phyloP scores from a whole-genome alignment of 2,329 filamentous ascomycete genomes.

The Plectosphaerella cucumerina region DNA sequence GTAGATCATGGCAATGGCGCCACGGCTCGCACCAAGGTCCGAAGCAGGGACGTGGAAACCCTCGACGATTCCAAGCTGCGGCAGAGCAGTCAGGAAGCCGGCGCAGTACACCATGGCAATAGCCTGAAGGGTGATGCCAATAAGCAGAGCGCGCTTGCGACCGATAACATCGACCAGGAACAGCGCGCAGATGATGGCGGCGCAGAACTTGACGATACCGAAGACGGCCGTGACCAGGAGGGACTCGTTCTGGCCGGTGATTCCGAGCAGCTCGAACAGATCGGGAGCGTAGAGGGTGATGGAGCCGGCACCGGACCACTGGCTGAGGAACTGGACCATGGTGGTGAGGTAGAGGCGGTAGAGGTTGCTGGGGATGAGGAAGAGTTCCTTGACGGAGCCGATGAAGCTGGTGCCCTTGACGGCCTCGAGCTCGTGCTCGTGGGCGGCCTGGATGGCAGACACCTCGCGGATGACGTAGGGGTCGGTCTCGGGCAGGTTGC shows the following conservation, averaged over 20 bases:
- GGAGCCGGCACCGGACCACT: constrained; percentile 69
- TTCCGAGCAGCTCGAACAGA: constrained; percentile 68
- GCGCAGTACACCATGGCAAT: constrained; percentile 61
- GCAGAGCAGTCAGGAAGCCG: constrained; percentile 57
- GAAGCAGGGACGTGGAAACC: constrained; percentile 38
- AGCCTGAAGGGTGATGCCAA: constrained; percentile 57
- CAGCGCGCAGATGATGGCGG: constrained; percentile 65
- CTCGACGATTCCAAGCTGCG: constrained; percentile 48
- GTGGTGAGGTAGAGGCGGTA: constrained; percentile 68
- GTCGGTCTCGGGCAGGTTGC: constrained; percentile 54
- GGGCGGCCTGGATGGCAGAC: constrained; percentile 57
- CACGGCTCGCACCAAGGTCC: constrained; percentile 55
- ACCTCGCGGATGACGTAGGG: constrained; percentile 61
- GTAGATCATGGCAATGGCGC: constrained; percentile 71
- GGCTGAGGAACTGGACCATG: constrained; percentile 66
- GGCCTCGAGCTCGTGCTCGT: constrained; percentile 69
- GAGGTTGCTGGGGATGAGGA: constrained; percentile 63
- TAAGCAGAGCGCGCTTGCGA: constrained; percentile 62
- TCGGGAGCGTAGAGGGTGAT: constrained; percentile 76
- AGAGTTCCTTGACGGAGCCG: constrained; percentile 65
- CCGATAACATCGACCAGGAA: constrained; percentile 79
- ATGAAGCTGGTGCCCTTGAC: constrained; percentile 61
- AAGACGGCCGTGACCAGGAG: constrained; percentile 73
- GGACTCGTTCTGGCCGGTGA: constrained; percentile 62
- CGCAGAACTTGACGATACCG: constrained; percentile 67